phyloP scores from a whole-genome alignment of 352 stramenopile species.

The Phytopythium montanum region DNA sequence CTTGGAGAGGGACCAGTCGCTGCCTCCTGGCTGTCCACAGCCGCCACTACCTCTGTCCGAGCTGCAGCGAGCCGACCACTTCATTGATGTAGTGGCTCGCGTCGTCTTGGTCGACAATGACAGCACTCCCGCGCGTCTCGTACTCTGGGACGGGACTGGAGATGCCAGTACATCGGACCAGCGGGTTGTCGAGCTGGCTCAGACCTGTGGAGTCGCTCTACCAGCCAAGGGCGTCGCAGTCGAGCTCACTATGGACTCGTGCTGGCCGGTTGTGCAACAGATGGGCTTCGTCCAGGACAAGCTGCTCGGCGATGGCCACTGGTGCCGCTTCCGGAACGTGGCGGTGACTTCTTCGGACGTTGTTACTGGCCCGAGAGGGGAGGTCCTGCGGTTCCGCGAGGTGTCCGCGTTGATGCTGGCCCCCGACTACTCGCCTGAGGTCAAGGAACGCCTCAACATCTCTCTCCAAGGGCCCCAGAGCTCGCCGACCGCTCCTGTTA shows the following conservation, averaged over 20 bases:
- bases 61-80: slow-evolving; percentile 38
- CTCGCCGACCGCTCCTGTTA: too few species aligned
- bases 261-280: slow-evolving; percentile 51
- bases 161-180: slow-evolving; percentile 13
- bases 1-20: slow-evolving; percentile 37
- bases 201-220: slow-evolving; percentile 10
- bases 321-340: slow-evolving; percentile 77
- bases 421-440: slow-evolving; percentile 37
- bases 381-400: slow-evolving; percentile 60
- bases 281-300: slow-evolving; percentile 48
- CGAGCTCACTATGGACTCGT: slow-evolving; percentile 65
- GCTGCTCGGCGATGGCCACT: slow-evolving; percentile 21
- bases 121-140: slow-evolving; percentile 27
- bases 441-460: slow-evolving; percentile 20
- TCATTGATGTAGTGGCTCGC: slow-evolving; percentile 61
- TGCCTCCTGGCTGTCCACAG: slow-evolving; percentile 44
- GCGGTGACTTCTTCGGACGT: slow-evolving; percentile 35
- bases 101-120: slow-evolving; percentile 40
- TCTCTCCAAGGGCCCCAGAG: neutral
- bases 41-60: slow-evolving; percentile 37
- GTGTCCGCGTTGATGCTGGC: slow-evolving; percentile 64
- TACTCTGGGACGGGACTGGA: slow-evolving; percentile 73
- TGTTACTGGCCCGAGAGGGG: slow-evolving; percentile 7
- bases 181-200: slow-evolving; percentile 16
- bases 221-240: slow-evolving; percentile 44